A percentile compares a stretch with the other conserved stretches of the same genome.
Evolutionary conservation across 495 filamentous ascomycete species (phyloP).

Genomic region (Neurospora sp.): DNA sequence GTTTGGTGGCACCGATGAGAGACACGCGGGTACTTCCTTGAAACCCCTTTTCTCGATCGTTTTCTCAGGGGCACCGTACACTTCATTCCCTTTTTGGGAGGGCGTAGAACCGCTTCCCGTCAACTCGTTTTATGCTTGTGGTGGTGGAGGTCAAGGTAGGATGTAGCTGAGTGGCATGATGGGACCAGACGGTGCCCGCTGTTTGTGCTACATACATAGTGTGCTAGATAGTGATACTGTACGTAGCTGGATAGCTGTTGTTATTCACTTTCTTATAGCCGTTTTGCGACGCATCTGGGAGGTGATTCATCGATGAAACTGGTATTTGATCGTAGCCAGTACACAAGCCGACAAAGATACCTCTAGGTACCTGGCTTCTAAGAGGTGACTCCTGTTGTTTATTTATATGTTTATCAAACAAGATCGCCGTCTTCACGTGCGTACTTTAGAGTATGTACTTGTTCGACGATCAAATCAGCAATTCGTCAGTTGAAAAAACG

Average conservation of each 20-base stretch:
- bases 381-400: background rate
- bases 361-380: background rate
- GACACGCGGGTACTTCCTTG: background rate
- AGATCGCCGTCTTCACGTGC: background rate
- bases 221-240: background rate
- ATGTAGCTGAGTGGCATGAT: background rate
- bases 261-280: background rate
- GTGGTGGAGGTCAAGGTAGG: background rate
- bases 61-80: background rate
- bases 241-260: background rate
- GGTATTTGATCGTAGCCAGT: background rate
- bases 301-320: background rate
- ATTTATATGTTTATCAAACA: background rate
- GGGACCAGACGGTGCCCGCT: background rate
- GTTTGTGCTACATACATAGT: background rate
- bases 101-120: background rate
- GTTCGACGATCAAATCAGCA: background rate
- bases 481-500: background rate
- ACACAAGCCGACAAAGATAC: background rate
- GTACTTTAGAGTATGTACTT: background rate
- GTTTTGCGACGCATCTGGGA: background rate
- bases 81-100: background rate
- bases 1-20: background rate
- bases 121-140: background rate
- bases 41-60: background rate